Evolutionary conservation across 139 green algal species (phyloP).

Genomic region (Micractinium sp.): DNA sequence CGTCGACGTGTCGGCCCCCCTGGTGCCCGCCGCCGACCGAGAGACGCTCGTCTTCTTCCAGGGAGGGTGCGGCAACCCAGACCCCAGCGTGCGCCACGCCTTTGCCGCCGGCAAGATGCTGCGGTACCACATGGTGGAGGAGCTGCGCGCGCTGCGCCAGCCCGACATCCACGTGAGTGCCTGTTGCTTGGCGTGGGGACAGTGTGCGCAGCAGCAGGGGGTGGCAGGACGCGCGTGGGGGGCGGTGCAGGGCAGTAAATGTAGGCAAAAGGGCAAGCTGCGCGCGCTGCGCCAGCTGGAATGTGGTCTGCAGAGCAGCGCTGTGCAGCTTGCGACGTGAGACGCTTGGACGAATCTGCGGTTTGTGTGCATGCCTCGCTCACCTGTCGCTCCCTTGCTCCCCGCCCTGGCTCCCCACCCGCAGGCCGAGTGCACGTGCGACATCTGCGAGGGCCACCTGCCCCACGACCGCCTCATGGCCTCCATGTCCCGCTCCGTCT

Average conservation of each 20-base stretch:
- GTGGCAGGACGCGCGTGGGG: too few species aligned
- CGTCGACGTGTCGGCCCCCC: slow-evolving; percentile 31
- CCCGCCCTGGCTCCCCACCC: neutral
- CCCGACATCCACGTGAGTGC: slow-evolving; percentile 29
- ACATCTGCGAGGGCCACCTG: slow-evolving; percentile 47
- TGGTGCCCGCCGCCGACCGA: slow-evolving; percentile 17
- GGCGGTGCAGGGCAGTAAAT: too few species aligned
- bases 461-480: slow-evolving; percentile 35
- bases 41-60: slow-evolving; percentile 44
- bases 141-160: neutral
- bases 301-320: neutral
- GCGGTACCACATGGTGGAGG: slow-evolving; percentile 39
- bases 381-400: neutral
- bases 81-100: slow-evolving; percentile 13
- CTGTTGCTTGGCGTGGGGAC: neutral
- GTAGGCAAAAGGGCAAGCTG: too few species aligned
- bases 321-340: neutral
- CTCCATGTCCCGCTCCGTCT: slow-evolving; percentile 34
- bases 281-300: too few species aligned
- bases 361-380: neutral
- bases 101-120: slow-evolving; percentile 57
- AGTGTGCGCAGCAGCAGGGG: too few species aligned
- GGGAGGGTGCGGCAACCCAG: slow-evolving; percentile 42
- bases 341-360: too few species aligned
- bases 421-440: slow-evolving; percentile 47